These are phyloP conservation scores for Coemansia biformis DNA, from an alignment of 192 early-diverging fungal genomes.

Conservation along the genomic window DNA sequence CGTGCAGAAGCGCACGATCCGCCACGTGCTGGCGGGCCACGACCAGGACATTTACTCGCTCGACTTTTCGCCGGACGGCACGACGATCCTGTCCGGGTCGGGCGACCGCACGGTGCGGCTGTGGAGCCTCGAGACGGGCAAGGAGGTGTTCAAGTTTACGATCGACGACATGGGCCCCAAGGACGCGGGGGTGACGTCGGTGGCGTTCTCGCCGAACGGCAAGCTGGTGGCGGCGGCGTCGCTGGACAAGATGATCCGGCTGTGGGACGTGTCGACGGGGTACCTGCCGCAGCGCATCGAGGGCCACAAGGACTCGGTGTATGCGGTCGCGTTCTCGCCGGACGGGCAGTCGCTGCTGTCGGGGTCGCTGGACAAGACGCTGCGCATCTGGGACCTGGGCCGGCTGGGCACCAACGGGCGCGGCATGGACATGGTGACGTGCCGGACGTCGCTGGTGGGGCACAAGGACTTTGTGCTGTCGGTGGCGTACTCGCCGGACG, in stretches of 20 bases:
- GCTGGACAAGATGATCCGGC: slow-evolving; percentile 85
- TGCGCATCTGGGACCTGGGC: slow-evolving; percentile 88
- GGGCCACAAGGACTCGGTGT: slow-evolving; percentile 93
- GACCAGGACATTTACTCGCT: slow-evolving; percentile 96
- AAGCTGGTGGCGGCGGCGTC: slow-evolving; percentile 83
- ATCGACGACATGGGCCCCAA: slow-evolving; percentile 76
- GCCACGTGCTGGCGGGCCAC: slow-evolving; percentile 74
- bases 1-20: slow-evolving; percentile 57
- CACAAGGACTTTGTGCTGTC: slow-evolving; percentile 96
- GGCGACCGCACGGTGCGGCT: slow-evolving; percentile 80
- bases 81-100: slow-evolving; percentile 82
- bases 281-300: slow-evolving; percentile 79
- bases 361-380: slow-evolving; percentile 86
- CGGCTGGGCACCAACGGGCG: slow-evolving; percentile 25
- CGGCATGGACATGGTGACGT: slow-evolving; percentile 25
- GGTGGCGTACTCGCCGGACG: slow-evolving; percentile 78
- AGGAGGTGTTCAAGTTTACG: slow-evolving; percentile 63
- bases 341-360: slow-evolving; percentile 88
- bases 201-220: slow-evolving; percentile 87
- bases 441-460: slow-evolving; percentile 50
- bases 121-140: slow-evolving; percentile 80
- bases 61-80: slow-evolving; percentile 89
- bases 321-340: slow-evolving; percentile 90
- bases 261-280: slow-evolving; percentile 79
- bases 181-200: slow-evolving; percentile 92